Evolutionary conservation across 441 rosid genomes (phyloP), one percentile per base, ranked within the genome.

Genomic region (Euphorbia schlechtendalii): DNA sequence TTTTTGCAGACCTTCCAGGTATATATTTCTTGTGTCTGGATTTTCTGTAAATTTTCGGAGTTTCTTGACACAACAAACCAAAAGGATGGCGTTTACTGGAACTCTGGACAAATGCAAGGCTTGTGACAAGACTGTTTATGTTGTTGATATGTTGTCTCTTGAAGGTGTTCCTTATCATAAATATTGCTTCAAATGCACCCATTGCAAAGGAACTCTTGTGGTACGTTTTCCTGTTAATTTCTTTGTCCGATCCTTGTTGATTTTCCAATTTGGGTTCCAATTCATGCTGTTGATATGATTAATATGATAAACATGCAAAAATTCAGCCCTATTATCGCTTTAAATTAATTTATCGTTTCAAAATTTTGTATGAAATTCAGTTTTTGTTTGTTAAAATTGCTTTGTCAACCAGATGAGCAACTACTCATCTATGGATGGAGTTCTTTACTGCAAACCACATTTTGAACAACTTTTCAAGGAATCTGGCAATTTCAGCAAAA

Each of bases 351-450:
- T 3, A 41, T 41, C 10, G 3, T 41, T 9, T 12, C 12, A 7
- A 13, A n/a, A n/a, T n/a, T n/a, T n/a, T n/a, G n/a, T n/a, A n/a
- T n/a, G n/a, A n/a, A n/a, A 8, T 51, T 43, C n/a, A 54, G 21
- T 3, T 12, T 8, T 36, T 11, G 7, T 38, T 65, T 0, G n/a
- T 24, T 22, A 9, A 17, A 20, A n/a, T n/a, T n/a, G n/a, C n/a
- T n/a, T n/a, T n/a, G n/a, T 8, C 5, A 22, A 20, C 52, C 65
- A 92, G 99, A 93, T 93, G 80, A 86, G 96, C 79, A 88, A 85
- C 81, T 93, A 93, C 81, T 90, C 96, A 41, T 93, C 96, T 63
- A 93, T 93, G 97, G 99, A 93, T 78, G 99, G 97, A 65, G 87
- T 93, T 62, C 74, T 93, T 38, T 93, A 84, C 63, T 93, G 99